phyloP scores from a whole-genome alignment of 2,329 filamentous ascomycete species.

The Sodiomyces alkalinus region DNA sequence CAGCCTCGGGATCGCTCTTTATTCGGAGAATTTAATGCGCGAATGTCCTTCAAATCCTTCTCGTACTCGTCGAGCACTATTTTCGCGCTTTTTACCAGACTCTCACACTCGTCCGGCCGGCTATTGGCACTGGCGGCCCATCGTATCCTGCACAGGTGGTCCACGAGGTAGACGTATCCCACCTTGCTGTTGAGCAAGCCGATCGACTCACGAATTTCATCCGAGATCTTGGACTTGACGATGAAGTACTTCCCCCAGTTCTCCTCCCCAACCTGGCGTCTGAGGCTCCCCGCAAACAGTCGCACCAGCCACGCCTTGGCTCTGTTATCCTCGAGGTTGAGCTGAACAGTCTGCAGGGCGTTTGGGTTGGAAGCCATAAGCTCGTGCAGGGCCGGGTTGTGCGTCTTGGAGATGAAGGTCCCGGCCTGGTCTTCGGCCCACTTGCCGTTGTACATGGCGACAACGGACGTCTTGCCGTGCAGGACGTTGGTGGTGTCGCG shows the following conservation, averaged over 20 bases:
- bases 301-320: slow-evolving; percentile 46
- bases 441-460: slow-evolving; percentile 64
- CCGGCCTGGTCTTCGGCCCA: slow-evolving; percentile 77
- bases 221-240: slow-evolving; percentile 40
- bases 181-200: slow-evolving; percentile 78
- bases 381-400: slow-evolving; percentile 55
- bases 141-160: slow-evolving; percentile 73
- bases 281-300: slow-evolving; percentile 38
- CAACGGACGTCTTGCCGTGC: slow-evolving; percentile 57
- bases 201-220: slow-evolving; percentile 46
- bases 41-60: slow-evolving; percentile 15
- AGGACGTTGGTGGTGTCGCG: slow-evolving; percentile 64
- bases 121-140: slow-evolving; percentile 78
- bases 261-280: slow-evolving; percentile 30
- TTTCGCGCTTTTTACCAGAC: slow-evolving; percentile 48
- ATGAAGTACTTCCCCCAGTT: slow-evolving; percentile 49
- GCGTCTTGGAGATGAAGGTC: slow-evolving; percentile 49
- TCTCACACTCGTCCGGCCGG: slow-evolving; percentile 48
- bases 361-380: slow-evolving; percentile 38
- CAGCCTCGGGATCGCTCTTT: not conserved
- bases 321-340: slow-evolving; percentile 77
- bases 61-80: slow-evolving; percentile 46
- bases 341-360: slow-evolving; percentile 53
- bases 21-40: not conserved
- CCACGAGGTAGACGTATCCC: slow-evolving; percentile 84